Evolutionary conservation across 176 grass and related monocot genomes (phyloP).

Genomic region (Puccinellia tenuiflora): DNA sequence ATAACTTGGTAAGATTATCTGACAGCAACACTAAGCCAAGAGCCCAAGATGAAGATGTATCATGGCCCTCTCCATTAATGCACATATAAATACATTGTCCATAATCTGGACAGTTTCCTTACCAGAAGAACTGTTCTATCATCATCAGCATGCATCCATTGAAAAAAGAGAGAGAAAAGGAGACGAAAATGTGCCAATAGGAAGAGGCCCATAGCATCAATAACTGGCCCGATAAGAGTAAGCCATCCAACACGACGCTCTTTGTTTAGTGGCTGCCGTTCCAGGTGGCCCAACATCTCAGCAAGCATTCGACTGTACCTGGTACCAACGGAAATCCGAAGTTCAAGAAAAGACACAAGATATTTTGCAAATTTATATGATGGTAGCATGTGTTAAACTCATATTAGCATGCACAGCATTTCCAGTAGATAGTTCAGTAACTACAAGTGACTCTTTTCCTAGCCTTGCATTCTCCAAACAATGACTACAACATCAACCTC

Average conservation of each 20-base stretch:
- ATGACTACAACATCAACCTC: neutral
- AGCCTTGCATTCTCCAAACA: neutral
- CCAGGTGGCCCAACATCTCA: slow-evolving; percentile 88
- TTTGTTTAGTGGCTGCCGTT: slow-evolving; percentile 76
- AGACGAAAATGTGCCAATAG: slow-evolving; percentile 80
- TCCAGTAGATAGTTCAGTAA: neutral
- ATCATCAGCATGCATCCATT: slow-evolving; percentile 91
- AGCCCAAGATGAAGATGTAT: neutral
- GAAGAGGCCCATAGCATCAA: slow-evolving; percentile 82
- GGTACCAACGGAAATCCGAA: slow-evolving; percentile 7
- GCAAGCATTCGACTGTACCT: slow-evolving; percentile 79
- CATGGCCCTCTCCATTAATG: neutral
- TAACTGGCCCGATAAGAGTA: slow-evolving; percentile 64
- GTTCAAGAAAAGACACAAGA: neutral
- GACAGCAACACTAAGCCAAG: neutral
- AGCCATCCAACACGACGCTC: slow-evolving; percentile 70
- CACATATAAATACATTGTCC: neutral
- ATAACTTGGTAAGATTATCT: neutral
- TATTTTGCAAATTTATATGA: neutral
- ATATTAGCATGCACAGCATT: neutral
- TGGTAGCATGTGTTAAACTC: neutral
- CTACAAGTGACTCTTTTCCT: neutral
- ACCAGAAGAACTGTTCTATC: slow-evolving; percentile 73
- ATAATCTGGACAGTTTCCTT: neutral
- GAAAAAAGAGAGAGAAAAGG: slow-evolving; percentile 84